Base-by-base conservation (phyloP, 1,284 basidiomycete species). In the Apiotrichum gamsii region DNA sequence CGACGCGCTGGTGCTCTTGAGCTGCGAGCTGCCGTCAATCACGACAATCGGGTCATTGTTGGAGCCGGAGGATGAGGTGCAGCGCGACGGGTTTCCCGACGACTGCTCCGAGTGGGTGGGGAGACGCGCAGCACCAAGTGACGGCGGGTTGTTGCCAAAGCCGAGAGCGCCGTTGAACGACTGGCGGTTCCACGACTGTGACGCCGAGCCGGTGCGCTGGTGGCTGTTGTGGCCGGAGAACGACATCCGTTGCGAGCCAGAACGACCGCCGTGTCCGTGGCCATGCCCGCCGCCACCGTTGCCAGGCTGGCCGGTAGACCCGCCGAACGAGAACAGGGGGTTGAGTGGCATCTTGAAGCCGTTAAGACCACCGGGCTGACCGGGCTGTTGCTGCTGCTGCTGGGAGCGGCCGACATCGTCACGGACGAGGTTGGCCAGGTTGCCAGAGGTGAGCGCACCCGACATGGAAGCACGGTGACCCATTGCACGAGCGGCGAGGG, bases 401-500 rank as follows among this genome's bases (percentile, higher is more conserved):
- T 20, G 38, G 4, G 49, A 39, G 37, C 49, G 39, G 8, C 44
- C 44, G 19, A 34, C 35, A 14, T 29, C 37, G 6, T 42, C 32
- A 23, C 39, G 33, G 31, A 30, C 31, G 4, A 49, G 36, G 34
- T 52, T 40, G 31, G 23, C 36, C 35, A 57, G 50, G 39, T 47
- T 46, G 39, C 54, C 52, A 3, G 52, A 54, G 10, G 45, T 45
- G 30, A 55, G 40, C 4, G 62, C 61, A 16, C 47, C 52, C 3
- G 64, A 65, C 54, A 60, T 60, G 37, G 62, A 60, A 13, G 61
- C 50, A 18, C 67, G 59, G 51, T 69, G 68, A 14, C 68, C 69
- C 59, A 68, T 60, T 4, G 69, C 56, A 11, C 78, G 73, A 21
- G 75, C 75, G 30, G 90, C 87, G 52, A 97, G 88, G 41, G 82